Evolutionary conservation across 371 early-diverging fungal genomes (phyloP), one percentile per base, ranked within the genome.

Genomic region (Syncephalastrum contaminatum): DNA sequence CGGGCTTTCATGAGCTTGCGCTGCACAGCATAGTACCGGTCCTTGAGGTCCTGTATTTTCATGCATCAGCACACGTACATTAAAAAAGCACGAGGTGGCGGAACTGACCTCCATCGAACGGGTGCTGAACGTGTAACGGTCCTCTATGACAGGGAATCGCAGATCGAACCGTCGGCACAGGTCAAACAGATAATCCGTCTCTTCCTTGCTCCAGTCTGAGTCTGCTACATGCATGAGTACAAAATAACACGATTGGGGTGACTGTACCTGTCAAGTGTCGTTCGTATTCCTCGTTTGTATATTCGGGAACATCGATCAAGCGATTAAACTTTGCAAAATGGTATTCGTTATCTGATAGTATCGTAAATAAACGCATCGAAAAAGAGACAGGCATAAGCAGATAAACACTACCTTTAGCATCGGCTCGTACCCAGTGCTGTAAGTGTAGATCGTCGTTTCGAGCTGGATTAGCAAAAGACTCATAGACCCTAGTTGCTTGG

Each of bases 131-230:
- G 81, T 68, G 62, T 90, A 95, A 41, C 95, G 78, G 66, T 97
- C 96, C 43, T 77, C 80, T 50, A 96, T 89, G 1, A 97, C 85
- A 16, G 87, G 69, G 70, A 91, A 97, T 15, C 93, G 78, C 50
- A 93, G 66, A 62, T 96, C 94, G 57, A 84, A 94, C 51, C 74
- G 65, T 52, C 75, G 64, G 60, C 94, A 94, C 36, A 96, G 67
- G 10, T 75, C 71, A 51, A 92, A 84, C 20, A 97, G 72, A 48
- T 94, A 87, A 63, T 86, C 88, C 0, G 96, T 96, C 54, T 97
- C 96, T 16, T 85, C 87, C 48, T 81, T 80, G 14, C 88, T 82
- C 97, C 97, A 97, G 36, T 83, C 86, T 4, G 80, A 64, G 54
- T 86, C 89, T 82, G 57, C 58, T 43, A 30, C 12, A 52, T 30